Evolutionary conservation across 1,284 basidiomycete species (phyloP), one percentile per base, ranked within the genome.

Genomic region (Amylostereum areolatum): DNA sequence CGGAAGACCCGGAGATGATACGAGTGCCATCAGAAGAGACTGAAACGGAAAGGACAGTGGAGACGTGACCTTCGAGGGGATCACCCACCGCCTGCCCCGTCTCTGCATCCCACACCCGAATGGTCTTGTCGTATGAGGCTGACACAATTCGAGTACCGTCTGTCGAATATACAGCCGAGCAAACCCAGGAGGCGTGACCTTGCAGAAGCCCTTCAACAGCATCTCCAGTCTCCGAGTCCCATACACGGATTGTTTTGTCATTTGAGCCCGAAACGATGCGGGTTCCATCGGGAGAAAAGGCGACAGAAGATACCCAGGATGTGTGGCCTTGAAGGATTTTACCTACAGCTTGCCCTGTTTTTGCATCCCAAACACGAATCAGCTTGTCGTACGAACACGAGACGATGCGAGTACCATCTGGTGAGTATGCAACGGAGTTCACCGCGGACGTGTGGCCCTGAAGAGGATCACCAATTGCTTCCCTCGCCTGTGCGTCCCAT

Each of bases 201-300:
- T 44, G 43, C 4, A 50, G 43, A 41, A 28, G 41, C 12, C 25
- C 11, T 10, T 4, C 11, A 7, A 24, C n/a, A n/a, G 11, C 24
- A 27, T 43, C 24, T 6, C 41, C 28, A 7, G 56, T 46, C 6
- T 56, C 57, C n/a, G 60, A 59, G 31, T 66, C 58, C 62, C 64
- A 70, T 42, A 69, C 41, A 18, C 58, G 57, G n/a, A 70, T 57
- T 0, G 52, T 59, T 24, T 57, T 54, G 36, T 72, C 63, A 39
- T 62, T 59, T 2, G 68, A 66, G 18, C 62, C 62, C n/a, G 67
- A 69, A 25, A 66, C 55, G 46, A 71, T 55, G 36, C 37, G 60
- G 34, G 42, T 49, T 12, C 62, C 63, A 45, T 72, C 66, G 2
- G 59, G 63, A 4, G 68, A 71, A 51, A 69, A 72, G 12, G 55